Base-by-base conservation (phyloP, 805 yeast species). In the Barnettozyma salicaria region DNA sequence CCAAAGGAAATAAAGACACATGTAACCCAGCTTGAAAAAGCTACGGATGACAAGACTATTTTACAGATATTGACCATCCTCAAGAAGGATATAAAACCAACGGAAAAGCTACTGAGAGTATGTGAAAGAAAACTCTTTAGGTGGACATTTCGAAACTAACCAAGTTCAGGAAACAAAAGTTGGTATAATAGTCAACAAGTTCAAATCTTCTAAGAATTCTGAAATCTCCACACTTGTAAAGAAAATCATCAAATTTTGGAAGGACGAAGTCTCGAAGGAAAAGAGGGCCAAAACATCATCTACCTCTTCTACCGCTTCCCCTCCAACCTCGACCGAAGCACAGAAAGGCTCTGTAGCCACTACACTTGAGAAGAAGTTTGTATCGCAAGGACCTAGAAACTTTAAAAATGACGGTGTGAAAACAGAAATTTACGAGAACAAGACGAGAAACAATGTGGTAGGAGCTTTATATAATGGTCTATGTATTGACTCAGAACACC, bases 101-200 rank as follows among this genome's bases (percentile, higher is more conserved):
- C 94, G 2, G 97, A 90, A 55, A 75, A 78, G 56, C 67, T 90
- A 24, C 68, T 90, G 35, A 74, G 97, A 52, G 76, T 63, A 39
- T 19, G 66, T 56, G 2, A 14, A 6, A 5, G 27, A 12, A n/a
- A 18, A 12, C 17, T 17, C 16, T 27, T 10, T 5, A 7, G 16
- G 12, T 14, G n/a, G 20, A 20, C 6, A 31, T 6, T 13, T n/a
- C n/a, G n/a, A n/a, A n/a, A 21, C 31, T 24, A 26, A 30, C 27
- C 20, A 10, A 10, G 8, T 8, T 12, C 23, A 62, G 66, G 95
- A 90, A 53, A 92, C 98, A 7, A 88, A 87, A 59, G 90, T 92
- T n/a, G 98, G 98, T 46, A 90, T 92, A 13, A 90, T 89, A 7
- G 97, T 92, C 28, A 92, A 92, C 64, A 88, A 86, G 60, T 76